Evolutionary conservation across 2,329 filamentous ascomycete species (phyloP), one percentile per base, ranked within the genome.

Genomic region (Pseudocercospora vitis): DNA sequence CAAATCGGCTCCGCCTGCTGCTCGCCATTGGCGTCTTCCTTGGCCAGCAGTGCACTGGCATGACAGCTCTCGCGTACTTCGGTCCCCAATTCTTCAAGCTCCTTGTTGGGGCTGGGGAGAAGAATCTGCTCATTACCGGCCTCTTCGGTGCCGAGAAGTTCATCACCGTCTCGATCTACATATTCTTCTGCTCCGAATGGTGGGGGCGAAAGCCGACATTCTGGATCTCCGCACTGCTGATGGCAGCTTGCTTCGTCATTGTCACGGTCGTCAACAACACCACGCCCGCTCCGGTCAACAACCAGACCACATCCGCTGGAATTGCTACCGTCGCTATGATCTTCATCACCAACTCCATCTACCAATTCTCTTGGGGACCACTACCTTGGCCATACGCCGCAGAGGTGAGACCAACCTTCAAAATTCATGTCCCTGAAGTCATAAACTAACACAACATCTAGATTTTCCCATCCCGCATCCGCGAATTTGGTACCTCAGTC

Each of bases 61-160:
- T 77, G 19, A 80, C 78, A 0, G 78, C 79, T 0, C 73, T 81
- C 56, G 78, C 78, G 6, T 81, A 81, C 64, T 81, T 80, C 48
- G 77, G 76, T 0, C 78, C 79, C 3, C 79, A 82, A 61, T 81
- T 80, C 65, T 81, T 81, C 64, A 74, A 74, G 18, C 66, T 80
- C 0, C 72, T 81, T 3, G 76, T 80, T 7, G 77, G 76, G 3
- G 63, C 68, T 7, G 74, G 73, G 1, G 70, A 74, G 33, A 67
- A 73, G 49, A 73, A 74, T 37, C 70, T 82, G 2, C 65, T 81
- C 1, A 64, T 82, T 14, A 81, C 78, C 0, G 78, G 76, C 2
- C 75, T 81, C 29, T 81, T 81, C 57, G 79, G 78, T 7, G 76
- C 75, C 0, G 69, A 81, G 52, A 81, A 81, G 59, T 79, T 81